Evolutionary conservation across 2,329 filamentous ascomycete genomes (phyloP).

Genomic region (Decorospora gaudefroyi): DNA sequence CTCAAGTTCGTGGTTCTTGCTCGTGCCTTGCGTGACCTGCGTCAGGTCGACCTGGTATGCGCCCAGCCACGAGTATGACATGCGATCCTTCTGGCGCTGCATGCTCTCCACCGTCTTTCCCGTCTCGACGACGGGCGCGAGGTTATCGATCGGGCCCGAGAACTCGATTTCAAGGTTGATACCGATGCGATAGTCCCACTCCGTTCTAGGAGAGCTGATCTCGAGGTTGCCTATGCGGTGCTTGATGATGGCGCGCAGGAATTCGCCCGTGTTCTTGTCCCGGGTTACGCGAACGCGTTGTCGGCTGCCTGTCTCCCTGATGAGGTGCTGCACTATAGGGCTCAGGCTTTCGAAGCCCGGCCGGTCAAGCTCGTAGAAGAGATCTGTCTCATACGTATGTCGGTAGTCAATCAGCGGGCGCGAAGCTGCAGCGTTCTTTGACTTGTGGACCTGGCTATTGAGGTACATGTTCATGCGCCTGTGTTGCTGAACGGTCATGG

Average conservation of each 20-base stretch:
- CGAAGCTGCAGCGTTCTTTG: conserved; percentile 43
- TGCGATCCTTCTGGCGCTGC: conserved; percentile 82
- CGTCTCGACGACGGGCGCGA: conserved; percentile 52
- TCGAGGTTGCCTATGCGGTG: conserved; percentile 86
- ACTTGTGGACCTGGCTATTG: conserved; percentile 68
- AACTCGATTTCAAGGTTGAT: conserved; percentile 93
- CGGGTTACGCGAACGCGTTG: conserved; percentile 63
- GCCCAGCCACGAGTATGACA: conserved; percentile 85
- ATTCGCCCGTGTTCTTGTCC: conserved; percentile 70
- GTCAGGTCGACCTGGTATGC: conserved; percentile 88
- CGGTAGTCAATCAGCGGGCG: conserved; percentile 75
- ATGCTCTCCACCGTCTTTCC: conserved; percentile 47
- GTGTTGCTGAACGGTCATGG: conserved; percentile 93
- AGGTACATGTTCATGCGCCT: conserved; percentile 81
- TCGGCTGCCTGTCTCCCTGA: conserved; percentile 24
- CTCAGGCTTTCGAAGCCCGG: conserved; percentile 51
- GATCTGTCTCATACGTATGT: conserved; percentile 81
- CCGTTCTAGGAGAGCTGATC: conserved; percentile 74
- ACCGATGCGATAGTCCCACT: conserved; percentile 89
- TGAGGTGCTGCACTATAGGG: conserved; percentile 66
- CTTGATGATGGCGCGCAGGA: conserved; percentile 88
- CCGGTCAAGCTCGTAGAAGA: conserved; percentile 66
- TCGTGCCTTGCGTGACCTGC: conserved; percentile 68
- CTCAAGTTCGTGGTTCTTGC: conserved; percentile 80
- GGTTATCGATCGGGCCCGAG: conserved; percentile 63